These are phyloP conservation scores for Trichosporon ovoides DNA, from an alignment of 1,284 basidiomycete genomes.

Conservation along the genomic window DNA sequence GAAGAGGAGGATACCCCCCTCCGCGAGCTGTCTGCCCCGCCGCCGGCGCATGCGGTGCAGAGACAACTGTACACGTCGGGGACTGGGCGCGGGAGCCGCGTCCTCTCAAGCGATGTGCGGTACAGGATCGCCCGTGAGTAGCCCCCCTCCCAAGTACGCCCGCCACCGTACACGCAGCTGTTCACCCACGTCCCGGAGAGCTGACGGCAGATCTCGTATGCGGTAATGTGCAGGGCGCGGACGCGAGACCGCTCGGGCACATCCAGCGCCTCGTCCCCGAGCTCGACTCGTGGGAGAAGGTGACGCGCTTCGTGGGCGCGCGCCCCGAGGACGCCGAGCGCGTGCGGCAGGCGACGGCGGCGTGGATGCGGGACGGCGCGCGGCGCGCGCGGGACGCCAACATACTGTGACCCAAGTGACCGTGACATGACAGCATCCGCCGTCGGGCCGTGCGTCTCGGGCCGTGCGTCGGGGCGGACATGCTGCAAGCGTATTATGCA, in stretches of 20 bases:
- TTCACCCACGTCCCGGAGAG: no score
- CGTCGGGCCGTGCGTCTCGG: not conserved
- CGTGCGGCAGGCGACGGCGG: conserved; percentile 10
- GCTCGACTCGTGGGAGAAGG: conserved; percentile 5
- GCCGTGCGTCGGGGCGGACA: not conserved
- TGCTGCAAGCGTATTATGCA: conserved; percentile 1
- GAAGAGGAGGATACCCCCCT: not conserved
- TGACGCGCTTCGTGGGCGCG: conserved; percentile 9
- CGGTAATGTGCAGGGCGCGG: not conserved
- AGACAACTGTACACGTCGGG: no score
- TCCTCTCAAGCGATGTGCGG: not conserved
- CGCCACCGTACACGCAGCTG: no score
- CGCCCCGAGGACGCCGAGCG: conserved; percentile 10
- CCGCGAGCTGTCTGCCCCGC: not conserved
- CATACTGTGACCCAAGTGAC: not conserved
- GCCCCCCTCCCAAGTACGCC: not conserved
- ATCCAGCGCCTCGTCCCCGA: not conserved
- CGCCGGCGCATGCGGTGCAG: no score
- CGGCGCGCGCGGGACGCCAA: not conserved
- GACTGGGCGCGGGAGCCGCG: not conserved
- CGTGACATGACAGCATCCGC: not conserved
- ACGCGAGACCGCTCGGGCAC: not conserved
- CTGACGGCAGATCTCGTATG: conserved; percentile 12
- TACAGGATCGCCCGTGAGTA: conserved; percentile 12
- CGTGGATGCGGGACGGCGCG: conserved; percentile 6